Evolutionary conservation across 345 rosid genomes (phyloP).

Genomic region (Gossypium thurberi): DNA sequence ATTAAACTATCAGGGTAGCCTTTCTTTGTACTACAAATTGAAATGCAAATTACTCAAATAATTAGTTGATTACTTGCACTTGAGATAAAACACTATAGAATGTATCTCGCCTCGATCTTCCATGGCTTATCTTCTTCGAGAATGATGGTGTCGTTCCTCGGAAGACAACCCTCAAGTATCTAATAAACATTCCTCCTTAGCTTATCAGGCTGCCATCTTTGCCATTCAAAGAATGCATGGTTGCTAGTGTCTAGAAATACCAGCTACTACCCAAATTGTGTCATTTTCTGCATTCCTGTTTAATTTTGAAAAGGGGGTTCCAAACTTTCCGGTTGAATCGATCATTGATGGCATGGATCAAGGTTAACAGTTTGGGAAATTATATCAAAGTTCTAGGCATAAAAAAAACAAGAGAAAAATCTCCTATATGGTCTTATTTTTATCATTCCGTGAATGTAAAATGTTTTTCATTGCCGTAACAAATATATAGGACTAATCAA

Average conservation of each 20-base stretch:
- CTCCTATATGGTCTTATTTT: background rate
- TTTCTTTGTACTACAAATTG: no score
- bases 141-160: background rate
- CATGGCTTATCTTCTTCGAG: background rate
- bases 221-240: background rate
- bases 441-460: background rate
- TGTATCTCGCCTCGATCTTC: no score
- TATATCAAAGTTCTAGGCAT: background rate
- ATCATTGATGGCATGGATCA: background rate
- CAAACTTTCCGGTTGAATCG: background rate
- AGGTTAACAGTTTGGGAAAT: background rate
- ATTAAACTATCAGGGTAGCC: no score
- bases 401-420: background rate
- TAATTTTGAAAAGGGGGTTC: background rate
- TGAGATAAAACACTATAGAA: no score
- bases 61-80: no score
- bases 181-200: background rate
- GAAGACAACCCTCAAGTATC: background rate
- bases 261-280: background rate
- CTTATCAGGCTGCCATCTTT: background rate
- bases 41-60: no score
- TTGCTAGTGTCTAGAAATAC: background rate
- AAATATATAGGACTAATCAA: background rate
- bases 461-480: background rate
- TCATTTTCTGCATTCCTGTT: background rate